Percentiles rank a stretch among this genome's conserved stretches.
phyloP scores from a whole-genome alignment of 2,329 filamentous ascomycete genomes.

The Fusarium sp. region DNA sequence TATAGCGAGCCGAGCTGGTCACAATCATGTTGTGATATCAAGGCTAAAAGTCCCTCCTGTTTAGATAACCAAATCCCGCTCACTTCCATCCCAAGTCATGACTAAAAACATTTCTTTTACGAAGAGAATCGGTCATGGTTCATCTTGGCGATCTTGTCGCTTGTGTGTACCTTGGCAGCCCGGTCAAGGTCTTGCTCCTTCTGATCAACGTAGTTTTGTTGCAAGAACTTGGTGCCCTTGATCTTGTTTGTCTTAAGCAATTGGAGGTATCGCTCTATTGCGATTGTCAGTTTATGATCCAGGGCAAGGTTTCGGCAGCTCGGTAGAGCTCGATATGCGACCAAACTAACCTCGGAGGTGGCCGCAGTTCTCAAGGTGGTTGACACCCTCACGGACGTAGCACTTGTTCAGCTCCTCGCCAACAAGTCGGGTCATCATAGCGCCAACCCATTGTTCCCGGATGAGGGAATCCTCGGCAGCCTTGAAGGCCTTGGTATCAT shows the following conservation, averaged over 20 bases:
- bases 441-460: conserved; percentile 87
- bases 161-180: conserved; percentile 54
- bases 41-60: conserved; percentile 36
- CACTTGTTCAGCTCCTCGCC: conserved; percentile 87
- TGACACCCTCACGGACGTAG: conserved; percentile 85
- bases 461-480: conserved; percentile 84
- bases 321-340: not conserved
- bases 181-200: conserved; percentile 55
- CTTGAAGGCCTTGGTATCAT: conserved; percentile 84
- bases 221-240: conserved; percentile 81
- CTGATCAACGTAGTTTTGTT: conserved; percentile 78
- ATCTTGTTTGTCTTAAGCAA: conserved; percentile 80
- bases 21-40: conserved; percentile 35
- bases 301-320: not conserved
- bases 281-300: conserved; percentile 26
- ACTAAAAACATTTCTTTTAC: conserved; percentile 29
- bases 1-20: conserved; percentile 32
- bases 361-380: conserved; percentile 89
- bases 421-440: conserved; percentile 88
- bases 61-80: conserved; percentile 31
- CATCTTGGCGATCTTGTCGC: conserved; percentile 54
- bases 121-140: conserved; percentile 51
- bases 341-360: conserved; percentile 76
- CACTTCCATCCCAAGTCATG: conserved; percentile 12
- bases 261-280: conserved; percentile 79